These are phyloP conservation scores for Tolypocladium capitatum DNA, from an alignment of 2,329 filamentous ascomycete species.

Conservation along the genomic window DNA sequence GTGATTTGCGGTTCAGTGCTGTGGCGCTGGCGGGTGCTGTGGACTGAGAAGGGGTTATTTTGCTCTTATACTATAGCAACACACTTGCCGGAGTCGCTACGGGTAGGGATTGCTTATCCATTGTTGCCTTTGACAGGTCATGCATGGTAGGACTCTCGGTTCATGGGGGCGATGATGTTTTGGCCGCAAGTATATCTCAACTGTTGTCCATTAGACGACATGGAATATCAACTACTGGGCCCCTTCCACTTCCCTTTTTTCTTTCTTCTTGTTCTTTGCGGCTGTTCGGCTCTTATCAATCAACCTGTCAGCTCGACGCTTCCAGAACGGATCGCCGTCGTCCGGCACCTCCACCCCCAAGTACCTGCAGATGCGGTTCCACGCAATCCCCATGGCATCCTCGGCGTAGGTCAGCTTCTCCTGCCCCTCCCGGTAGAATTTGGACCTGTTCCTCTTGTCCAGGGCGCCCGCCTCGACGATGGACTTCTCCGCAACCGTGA, in stretches of 20 bases:
- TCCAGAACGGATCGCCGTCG: background rate
- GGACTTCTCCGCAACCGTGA: background rate
- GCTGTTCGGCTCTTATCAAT: background rate
- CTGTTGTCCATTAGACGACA: background rate
- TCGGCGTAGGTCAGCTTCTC: background rate
- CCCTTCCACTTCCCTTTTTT: background rate
- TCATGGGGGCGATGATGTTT: background rate
- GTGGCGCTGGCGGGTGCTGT: constrained; percentile 39
- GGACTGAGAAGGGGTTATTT: constrained; percentile 31
- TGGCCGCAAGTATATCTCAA: background rate
- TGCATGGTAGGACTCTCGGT: background rate
- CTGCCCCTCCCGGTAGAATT: background rate
- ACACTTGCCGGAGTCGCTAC: too few species aligned
- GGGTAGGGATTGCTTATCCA: too few species aligned
- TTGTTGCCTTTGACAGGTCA: background rate
- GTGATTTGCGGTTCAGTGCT: constrained; percentile 44
- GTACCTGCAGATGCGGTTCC: background rate
- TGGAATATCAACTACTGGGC: background rate
- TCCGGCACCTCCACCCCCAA: background rate
- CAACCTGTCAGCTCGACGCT: background rate
- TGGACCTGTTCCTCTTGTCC: background rate
- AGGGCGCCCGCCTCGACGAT: background rate
- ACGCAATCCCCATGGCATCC: background rate
- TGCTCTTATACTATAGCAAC: background rate
- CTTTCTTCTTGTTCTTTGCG: background rate